Base-by-base conservation (phyloP, 176 grass and related monocot genomes). In the Aegilops umbellulata region DNA sequence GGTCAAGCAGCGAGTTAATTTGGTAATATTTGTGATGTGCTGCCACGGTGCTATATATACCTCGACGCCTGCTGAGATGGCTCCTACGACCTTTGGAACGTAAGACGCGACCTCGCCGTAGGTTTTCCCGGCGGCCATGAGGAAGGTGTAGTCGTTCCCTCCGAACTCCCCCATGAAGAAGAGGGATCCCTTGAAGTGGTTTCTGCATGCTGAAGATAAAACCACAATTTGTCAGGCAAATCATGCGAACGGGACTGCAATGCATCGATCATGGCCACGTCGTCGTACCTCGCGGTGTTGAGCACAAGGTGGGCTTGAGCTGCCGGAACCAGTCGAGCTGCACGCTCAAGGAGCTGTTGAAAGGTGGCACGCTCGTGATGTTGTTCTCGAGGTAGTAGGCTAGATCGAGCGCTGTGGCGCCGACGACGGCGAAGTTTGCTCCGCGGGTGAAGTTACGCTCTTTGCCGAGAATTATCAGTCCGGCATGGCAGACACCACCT, bases 291-390 rank as follows among this genome's bases (percentile, higher is more conserved):
- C 74, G 22, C 10, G 81, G 29, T 42, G 87, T 83, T 23, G 61
- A 77, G 79, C 88, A 90, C 42, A 90, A 24, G 46, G 55, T 53
- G 23, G 89, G 84, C 53, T 89, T 89, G 13, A 89, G 60, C 76
- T 80, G 27, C 29, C 39, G 25, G 83, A 89, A 89, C 88, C 88
- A 89, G 16, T 69, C 75, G 16, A 89, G 74, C 72, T 89, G 88
- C 83, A 89, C 88, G 65, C 63, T 74, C n/a, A 89, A 29, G 20
- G 88, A 80, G 78, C 19, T 85, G 58, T 89, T 89, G 15, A 60
- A 85, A 38, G 67, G 67, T 10, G 68, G n/a, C 6, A 38, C 42
- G 39, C 64, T 65, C 0, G 68, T 72, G 81, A 74, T 72, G 82
- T 89, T 80, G 20, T 73, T 74, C 80, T 26, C 7, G 2, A 38